A percentile compares a stretch with the other conserved stretches of the same genome.
Evolutionary conservation across 306 rosid species (phyloP).

Genomic region (Sindora glabra): DNA sequence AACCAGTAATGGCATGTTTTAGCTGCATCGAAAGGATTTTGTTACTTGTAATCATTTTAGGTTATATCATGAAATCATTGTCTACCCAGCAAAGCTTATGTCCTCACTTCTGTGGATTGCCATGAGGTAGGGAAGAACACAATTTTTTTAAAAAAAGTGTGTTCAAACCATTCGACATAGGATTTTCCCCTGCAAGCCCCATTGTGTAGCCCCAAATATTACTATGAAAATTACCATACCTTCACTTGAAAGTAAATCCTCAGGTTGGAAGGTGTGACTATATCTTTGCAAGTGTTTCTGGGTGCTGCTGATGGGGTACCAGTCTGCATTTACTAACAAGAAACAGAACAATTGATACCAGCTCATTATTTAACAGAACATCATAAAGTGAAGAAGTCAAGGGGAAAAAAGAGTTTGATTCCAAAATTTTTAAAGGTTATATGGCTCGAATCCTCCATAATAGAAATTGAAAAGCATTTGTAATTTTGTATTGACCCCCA

Average conservation of each 20-base stretch:
- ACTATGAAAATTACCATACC: constrained; percentile 16
- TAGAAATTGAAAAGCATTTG: background rate
- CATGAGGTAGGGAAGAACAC: background rate
- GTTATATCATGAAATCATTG: constrained; percentile 3
- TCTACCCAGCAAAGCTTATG: background rate
- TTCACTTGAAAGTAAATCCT: constrained; percentile 16
- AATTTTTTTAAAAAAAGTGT: background rate
- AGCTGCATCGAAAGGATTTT: background rate
- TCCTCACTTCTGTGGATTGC: background rate
- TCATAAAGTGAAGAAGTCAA: background rate
- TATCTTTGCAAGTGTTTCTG: constrained; percentile 14
- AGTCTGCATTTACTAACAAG: constrained; percentile 21
- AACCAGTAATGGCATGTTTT: constrained; percentile 11
- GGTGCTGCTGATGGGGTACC: constrained; percentile 11
- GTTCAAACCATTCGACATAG: background rate
- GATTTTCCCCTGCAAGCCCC: background rate
- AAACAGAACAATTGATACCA: background rate
- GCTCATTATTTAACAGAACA: background rate
- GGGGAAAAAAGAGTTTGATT: background rate
- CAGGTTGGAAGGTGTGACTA: constrained; percentile 16
- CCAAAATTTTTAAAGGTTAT: background rate
- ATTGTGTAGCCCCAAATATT: constrained; percentile 6
- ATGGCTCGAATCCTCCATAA: background rate
- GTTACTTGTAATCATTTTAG: background rate
- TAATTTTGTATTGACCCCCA: too few relatives aligned